phyloP scores from a whole-genome alignment of 2,329 filamentous ascomycete genomes.

The Penicillium sp. region DNA sequence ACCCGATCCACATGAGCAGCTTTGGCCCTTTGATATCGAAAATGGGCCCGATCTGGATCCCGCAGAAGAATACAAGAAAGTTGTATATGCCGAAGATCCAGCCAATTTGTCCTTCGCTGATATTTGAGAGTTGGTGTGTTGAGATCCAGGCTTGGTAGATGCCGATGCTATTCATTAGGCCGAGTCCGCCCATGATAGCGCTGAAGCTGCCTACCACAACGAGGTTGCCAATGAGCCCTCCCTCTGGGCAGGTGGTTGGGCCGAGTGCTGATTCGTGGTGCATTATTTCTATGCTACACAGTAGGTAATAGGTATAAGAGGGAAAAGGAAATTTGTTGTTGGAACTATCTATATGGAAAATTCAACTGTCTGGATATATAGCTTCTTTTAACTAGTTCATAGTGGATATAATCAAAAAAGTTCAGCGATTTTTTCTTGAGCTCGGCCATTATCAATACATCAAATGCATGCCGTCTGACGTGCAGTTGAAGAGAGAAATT shows the following conservation, averaged over 20 bases:
- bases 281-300: conserved; percentile 5
- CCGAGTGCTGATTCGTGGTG: conserved; percentile 12
- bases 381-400: neutral
- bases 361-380: neutral
- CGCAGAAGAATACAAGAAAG: conserved; percentile 38
- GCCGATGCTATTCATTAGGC: conserved; percentile 40
- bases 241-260: conserved; percentile 35
- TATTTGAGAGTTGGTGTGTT: conserved; percentile 35
- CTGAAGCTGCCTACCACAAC: conserved; percentile 44
- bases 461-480: neutral
- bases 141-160: conserved; percentile 40
- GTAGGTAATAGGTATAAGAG: neutral
- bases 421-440: neutral
- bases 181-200: conserved; percentile 40
- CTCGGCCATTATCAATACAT: conserved; percentile 2
- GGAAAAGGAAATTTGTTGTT: neutral
- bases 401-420: neutral
- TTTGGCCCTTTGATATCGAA: conserved; percentile 37
- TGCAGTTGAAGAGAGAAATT: neutral
- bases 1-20: conserved; percentile 16
- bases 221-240: conserved; percentile 42
- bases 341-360: neutral
- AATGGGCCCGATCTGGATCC: conserved; percentile 33
- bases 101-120: conserved; percentile 29
- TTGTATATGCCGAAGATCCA: conserved; percentile 43